A percentile compares a stretch with the other conserved stretches of the same genome.
phyloP scores from a whole-genome alignment of 768 basidiomycete genomes.

The Boletus rex-veris region DNA sequence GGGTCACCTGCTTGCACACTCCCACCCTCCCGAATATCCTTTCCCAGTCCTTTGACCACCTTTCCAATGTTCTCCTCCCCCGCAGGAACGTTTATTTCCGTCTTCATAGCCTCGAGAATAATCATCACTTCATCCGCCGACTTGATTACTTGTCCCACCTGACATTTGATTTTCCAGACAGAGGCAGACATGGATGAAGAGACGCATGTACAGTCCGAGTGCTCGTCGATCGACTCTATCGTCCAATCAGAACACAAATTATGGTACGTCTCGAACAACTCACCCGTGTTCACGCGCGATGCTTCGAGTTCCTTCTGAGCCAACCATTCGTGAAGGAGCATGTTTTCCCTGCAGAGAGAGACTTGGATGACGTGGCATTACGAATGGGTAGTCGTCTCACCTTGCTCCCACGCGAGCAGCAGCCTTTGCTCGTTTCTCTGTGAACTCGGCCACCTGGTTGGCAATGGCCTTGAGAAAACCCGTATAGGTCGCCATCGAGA shows the following conservation, averaged over 20 bases:
- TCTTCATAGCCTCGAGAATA: slow-evolving; percentile 67
- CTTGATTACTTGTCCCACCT: slow-evolving; percentile 40
- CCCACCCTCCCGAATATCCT: slow-evolving; percentile 41
- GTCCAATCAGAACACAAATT: background rate
- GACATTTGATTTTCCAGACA: slow-evolving; percentile 49
- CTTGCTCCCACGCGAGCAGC: slow-evolving; percentile 39
- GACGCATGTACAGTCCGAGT: slow-evolving; percentile 7
- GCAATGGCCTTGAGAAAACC: slow-evolving; percentile 40
- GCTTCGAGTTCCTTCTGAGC: slow-evolving; percentile 20
- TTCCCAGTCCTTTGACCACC: slow-evolving; percentile 38
- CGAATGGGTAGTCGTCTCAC: slow-evolving; percentile 22
- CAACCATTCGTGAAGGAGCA: slow-evolving; percentile 45
- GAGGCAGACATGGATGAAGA: slow-evolving; percentile 42
- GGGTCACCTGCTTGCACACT: slow-evolving; percentile 46
- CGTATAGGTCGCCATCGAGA: slow-evolving; percentile 52
- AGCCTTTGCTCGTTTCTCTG: slow-evolving; percentile 36
- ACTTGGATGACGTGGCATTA: background rate
- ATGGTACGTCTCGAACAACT: background rate
- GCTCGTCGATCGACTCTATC: slow-evolving; percentile 5
- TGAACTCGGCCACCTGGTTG: slow-evolving; percentile 42
- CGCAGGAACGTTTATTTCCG: slow-evolving; percentile 49
- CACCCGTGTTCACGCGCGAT: background rate
- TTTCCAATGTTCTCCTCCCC: slow-evolving; percentile 46
- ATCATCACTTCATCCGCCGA: slow-evolving; percentile 43
- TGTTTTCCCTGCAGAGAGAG: slow-evolving; percentile 35